These are phyloP conservation scores for Dioscorea cayenensis DNA, from an alignment of 116 monocot genomes.

Conservation along the genomic window DNA sequence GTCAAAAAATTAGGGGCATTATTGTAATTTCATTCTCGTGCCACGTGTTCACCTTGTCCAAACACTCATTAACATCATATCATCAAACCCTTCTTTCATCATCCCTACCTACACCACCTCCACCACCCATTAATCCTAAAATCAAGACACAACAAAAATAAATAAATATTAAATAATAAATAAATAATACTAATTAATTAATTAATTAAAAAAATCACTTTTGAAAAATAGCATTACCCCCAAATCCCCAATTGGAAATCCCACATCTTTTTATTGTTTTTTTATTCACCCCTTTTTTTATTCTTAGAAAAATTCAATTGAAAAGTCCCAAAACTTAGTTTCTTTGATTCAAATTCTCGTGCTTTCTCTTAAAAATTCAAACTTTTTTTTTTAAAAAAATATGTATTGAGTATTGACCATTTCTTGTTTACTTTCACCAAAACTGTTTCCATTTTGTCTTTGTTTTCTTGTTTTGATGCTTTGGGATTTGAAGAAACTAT, in stretches of 20 bases:
- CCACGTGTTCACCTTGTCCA: not conserved
- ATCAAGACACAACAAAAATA: not conserved
- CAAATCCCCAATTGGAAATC: not conserved
- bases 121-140: conserved; percentile 1
- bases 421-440: too few species aligned
- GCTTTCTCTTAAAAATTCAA: conserved; percentile 5
- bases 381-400: conserved; percentile 2
- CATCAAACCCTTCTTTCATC: not conserved
- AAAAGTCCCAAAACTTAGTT: not conserved
- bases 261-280: conserved; percentile 1
- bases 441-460: too few species aligned
- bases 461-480: too few species aligned
- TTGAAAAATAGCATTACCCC: too few species aligned
- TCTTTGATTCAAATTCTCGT: not conserved
- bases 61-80: not conserved
- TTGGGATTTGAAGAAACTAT: too few species aligned
- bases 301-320: not conserved
- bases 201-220: too few species aligned
- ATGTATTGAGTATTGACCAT: not conserved
- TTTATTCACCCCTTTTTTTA: not conserved
- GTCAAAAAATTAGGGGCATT: not conserved
- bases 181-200: too few species aligned
- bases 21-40: not conserved
- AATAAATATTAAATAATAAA: too few species aligned
- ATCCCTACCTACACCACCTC: not conserved